phyloP scores from a whole-genome alignment of 495 filamentous ascomycete genomes.

The Penicilliopsis zonata region DNA sequence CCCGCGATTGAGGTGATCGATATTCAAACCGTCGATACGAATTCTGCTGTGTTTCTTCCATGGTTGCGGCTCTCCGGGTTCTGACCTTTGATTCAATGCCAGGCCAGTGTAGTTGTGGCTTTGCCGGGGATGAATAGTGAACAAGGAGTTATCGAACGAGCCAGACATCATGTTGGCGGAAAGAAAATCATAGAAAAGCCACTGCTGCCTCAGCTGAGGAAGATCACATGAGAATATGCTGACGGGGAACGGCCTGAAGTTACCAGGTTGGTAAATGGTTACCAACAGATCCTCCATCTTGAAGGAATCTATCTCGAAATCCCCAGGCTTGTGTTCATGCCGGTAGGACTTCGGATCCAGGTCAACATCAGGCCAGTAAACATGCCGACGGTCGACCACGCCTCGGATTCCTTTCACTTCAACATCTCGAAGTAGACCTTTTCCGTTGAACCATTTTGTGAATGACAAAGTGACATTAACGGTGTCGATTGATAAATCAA shows the following conservation, averaged over 20 bases:
- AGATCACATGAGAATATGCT: conserved; percentile 94
- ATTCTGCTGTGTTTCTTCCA: conserved; percentile 94
- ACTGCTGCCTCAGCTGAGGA: conserved; percentile 85
- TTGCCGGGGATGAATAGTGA: conserved; percentile 93
- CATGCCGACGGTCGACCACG: conserved; percentile 80
- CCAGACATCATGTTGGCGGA: conserved; percentile 94
- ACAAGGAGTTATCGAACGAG: conserved; percentile 87
- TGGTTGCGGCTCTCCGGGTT: conserved; percentile 34
- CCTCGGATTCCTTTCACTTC: conserved; percentile 92
- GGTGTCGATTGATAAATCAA: conserved; percentile 86
- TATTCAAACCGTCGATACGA: conserved; percentile 84
- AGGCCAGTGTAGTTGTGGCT: conserved; percentile 57
- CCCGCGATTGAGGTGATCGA: conserved; percentile 91
- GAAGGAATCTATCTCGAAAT: conserved; percentile 94
- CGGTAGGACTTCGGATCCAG: conserved; percentile 78
- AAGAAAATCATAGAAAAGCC: conserved; percentile 94
- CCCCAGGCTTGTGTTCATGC: conserved; percentile 78
- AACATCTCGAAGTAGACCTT: conserved; percentile 81
- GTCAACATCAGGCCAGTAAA: conserved; percentile 56
- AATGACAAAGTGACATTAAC: conserved; percentile 98
- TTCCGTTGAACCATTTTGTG: conserved; percentile 94
- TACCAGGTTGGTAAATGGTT: conserved; percentile 79
- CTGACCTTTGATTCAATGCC: conserved; percentile 36
- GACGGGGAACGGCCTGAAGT: conserved; percentile 85
- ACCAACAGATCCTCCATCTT: conserved; percentile 89